phyloP scores from a whole-genome alignment of 768 basidiomycete genomes.

The Suillus paluster region DNA sequence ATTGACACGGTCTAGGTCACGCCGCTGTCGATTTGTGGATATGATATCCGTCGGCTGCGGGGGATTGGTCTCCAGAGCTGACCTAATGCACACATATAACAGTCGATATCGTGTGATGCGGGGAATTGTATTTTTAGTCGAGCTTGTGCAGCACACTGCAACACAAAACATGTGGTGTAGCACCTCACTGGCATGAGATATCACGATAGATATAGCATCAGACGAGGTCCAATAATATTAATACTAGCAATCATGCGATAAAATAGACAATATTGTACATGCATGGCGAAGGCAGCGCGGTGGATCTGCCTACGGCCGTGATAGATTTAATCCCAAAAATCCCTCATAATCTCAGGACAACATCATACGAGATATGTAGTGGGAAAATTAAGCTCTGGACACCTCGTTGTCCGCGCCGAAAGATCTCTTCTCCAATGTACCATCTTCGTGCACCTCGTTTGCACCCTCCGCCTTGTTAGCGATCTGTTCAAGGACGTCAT shows the following conservation, averaged over 20 bases:
- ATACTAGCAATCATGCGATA: background rate
- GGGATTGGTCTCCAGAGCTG: too few relatives aligned
- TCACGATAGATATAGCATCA: background rate
- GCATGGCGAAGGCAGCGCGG: background rate
- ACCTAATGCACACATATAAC: too few relatives aligned
- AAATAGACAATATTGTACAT: conserved; percentile 15
- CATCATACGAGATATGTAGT: background rate
- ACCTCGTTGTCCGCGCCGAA: background rate
- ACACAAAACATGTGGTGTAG: background rate
- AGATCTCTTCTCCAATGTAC: conserved; percentile 27
- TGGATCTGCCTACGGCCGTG: conserved; percentile 8
- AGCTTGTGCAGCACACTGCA: background rate
- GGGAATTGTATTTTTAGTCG: background rate
- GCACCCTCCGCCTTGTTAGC: conserved; percentile 26
- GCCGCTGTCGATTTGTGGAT: background rate
- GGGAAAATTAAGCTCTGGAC: conserved; percentile 1
- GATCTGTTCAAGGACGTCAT: conserved; percentile 50
- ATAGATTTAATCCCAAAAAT: conserved; percentile 1
- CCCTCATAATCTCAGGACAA: background rate
- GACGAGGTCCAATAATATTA: background rate
- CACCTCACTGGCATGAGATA: background rate
- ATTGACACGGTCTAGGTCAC: background rate
- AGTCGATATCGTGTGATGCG: too few relatives aligned
- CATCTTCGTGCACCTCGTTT: conserved; percentile 20
- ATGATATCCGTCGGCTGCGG: too few relatives aligned